phyloP scores from a whole-genome alignment of 2,329 filamentous ascomycete species.

The Fusarium illudens region DNA sequence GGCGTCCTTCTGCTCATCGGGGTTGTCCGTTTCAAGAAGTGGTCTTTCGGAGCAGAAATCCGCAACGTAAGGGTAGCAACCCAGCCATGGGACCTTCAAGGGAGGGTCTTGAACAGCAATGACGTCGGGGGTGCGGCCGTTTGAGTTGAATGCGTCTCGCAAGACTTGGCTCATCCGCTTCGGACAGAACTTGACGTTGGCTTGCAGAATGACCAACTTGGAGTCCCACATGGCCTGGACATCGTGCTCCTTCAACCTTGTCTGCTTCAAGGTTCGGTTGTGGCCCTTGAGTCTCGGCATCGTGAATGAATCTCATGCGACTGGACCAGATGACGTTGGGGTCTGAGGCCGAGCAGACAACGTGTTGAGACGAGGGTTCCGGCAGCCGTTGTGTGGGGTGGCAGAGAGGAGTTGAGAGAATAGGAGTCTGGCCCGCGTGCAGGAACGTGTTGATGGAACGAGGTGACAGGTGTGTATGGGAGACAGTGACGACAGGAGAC shows the following conservation, averaged over 20 bases:
- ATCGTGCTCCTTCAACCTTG: not conserved
- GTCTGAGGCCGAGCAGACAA: not conserved
- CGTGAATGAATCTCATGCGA: not conserved
- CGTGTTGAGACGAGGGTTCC: not conserved
- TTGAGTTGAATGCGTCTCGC: not conserved
- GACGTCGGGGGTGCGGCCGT: not conserved
- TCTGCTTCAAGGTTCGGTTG: not conserved
- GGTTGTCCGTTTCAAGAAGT: not conserved
- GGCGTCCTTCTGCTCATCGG: not conserved
- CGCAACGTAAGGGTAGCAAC: not conserved
- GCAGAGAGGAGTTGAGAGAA: not conserved
- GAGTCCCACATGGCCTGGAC: not conserved
- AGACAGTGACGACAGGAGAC: too few relatives aligned
- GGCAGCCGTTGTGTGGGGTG: not conserved
- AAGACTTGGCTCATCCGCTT: not conserved
- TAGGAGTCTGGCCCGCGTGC: not conserved
- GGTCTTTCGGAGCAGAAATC: not conserved
- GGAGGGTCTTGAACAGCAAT: not conserved
- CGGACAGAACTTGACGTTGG: not conserved
- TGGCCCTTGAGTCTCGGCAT: not conserved
- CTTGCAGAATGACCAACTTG: not conserved
- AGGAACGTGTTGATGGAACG: too few relatives aligned
- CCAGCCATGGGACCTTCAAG: not conserved
- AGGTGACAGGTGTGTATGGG: too few relatives aligned
- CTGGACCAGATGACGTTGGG: not conserved